Conservation (phyloP, 805 yeast genomes). For the Monosporozyma aquatica region DNA sequence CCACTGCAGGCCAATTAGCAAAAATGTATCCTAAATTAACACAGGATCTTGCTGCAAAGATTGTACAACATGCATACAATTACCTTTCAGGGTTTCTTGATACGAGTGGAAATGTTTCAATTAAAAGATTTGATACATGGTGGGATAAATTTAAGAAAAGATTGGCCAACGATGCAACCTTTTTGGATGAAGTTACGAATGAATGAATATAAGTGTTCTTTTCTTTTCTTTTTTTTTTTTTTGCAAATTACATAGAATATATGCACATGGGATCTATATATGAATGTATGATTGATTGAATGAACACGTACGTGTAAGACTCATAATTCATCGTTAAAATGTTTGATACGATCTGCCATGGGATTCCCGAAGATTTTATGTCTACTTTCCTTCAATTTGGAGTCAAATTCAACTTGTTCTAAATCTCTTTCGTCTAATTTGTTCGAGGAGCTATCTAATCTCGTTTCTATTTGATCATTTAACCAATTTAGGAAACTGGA, state of each 20-base stretch:
- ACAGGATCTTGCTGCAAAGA: constrained; percentile 70
- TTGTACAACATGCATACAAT: constrained; percentile 88
- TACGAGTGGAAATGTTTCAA: constrained; percentile 68
- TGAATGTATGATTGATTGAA: too few species aligned
- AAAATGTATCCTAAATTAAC: constrained; percentile 35
- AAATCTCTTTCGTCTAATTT: constrained; percentile 23
- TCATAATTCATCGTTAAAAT: constrained; percentile 17
- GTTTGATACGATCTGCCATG: constrained; percentile 51
- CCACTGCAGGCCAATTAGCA: constrained; percentile 27
- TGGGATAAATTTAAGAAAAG: constrained; percentile 83
- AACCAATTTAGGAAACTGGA: constrained; percentile 57
- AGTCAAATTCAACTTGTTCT: constrained; percentile 31
- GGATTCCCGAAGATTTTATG: constrained; percentile 75
- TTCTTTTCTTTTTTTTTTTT: too few species aligned
- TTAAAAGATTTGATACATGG: constrained; percentile 86
- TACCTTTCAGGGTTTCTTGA: constrained; percentile 84
- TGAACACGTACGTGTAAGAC: too few species aligned
- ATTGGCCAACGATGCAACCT: constrained; percentile 72
- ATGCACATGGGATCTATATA: too few species aligned
- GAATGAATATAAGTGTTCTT: too few species aligned
- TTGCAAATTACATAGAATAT: not conserved
- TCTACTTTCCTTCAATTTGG: constrained; percentile 39
- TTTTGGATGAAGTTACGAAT: constrained; percentile 45
- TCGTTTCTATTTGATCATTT: constrained; percentile 34
- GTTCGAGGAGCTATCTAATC: constrained; percentile 22